These are phyloP conservation scores for Curvularia verruculosa DNA, from an alignment of 2,329 filamentous ascomycete genomes.

Conservation along the genomic window DNA sequence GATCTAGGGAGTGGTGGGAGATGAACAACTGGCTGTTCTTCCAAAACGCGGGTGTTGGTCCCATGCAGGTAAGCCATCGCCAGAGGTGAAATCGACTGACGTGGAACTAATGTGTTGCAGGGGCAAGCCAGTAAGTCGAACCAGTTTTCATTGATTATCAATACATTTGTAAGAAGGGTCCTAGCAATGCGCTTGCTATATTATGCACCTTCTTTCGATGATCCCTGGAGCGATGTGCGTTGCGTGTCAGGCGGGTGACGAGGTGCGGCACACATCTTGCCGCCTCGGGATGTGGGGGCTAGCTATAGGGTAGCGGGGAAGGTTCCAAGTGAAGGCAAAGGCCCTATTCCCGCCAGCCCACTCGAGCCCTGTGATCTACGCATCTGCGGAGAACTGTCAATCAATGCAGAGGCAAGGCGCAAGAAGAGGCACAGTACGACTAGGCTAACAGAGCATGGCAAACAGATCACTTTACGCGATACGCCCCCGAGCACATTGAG, in stretches of 20 bases:
- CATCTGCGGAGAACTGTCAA: neutral
- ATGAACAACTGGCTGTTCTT: conserved; percentile 72
- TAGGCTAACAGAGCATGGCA: neutral
- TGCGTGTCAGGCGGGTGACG: neutral
- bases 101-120: too few relatives aligned
- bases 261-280: neutral
- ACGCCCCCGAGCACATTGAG: conserved; percentile 80
- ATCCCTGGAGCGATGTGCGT: neutral
- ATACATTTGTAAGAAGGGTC: neutral
- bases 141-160: neutral
- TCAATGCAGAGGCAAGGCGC: neutral
- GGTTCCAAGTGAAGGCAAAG: neutral
- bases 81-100: too few relatives aligned
- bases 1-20: conserved; percentile 77
- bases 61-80: too few relatives aligned
- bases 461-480: conserved; percentile 77
- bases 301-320: neutral
- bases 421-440: neutral
- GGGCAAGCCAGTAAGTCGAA: conserved; percentile 63
- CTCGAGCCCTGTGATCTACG: neutral
- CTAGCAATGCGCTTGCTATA: neutral
- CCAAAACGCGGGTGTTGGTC: conserved; percentile 80
- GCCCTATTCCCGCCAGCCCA: neutral
- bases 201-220: neutral
- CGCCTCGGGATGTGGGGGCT: neutral